Conservation (phyloP, 441 rosid species). For the Euphorbia schlechtendalii region DNA sequence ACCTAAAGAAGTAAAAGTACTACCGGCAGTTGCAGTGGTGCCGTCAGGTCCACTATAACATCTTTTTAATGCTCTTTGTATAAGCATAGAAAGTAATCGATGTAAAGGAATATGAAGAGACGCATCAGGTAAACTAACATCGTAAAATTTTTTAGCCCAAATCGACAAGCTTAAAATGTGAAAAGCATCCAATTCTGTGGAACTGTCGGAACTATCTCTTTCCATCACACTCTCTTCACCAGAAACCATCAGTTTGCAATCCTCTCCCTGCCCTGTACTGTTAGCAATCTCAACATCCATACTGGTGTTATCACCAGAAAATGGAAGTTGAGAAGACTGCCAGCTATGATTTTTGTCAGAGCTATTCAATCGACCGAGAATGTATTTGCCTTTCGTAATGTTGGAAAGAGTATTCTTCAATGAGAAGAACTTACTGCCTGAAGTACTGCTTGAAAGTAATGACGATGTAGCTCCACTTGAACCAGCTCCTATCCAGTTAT, state of each 20-base stretch:
- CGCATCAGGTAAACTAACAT: conserved; percentile 78
- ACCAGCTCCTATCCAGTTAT: conserved; percentile 59
- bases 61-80: conserved; percentile 62
- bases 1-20: conserved; percentile 29
- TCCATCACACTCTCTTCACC: conserved; percentile 34
- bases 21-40: conserved; percentile 19
- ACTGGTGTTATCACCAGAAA: conserved; percentile 27
- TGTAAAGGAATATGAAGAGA: conserved; percentile 88
- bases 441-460: conserved; percentile 30
- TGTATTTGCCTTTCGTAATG: conserved; percentile 47
- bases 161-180: conserved; percentile 44
- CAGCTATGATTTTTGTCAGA: conserved; percentile 41
- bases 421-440: conserved; percentile 42
- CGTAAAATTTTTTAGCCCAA: conserved; percentile 70
- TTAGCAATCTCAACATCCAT: conserved; percentile 37
- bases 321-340: conserved; percentile 28
- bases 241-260: conserved; percentile 23
- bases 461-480: conserved; percentile 38
- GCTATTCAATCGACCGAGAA: conserved; percentile 47
- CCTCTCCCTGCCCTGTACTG: conserved; percentile 26
- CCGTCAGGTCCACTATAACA: conserved; percentile 58
- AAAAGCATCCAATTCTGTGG: conserved; percentile 29
- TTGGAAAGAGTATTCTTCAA: conserved; percentile 50
- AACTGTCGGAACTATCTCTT: conserved; percentile 20
- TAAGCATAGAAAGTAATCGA: conserved; percentile 68